Base-by-base conservation (phyloP, 2,329 filamentous ascomycete species). In the Colletotrichum magnum region DNA sequence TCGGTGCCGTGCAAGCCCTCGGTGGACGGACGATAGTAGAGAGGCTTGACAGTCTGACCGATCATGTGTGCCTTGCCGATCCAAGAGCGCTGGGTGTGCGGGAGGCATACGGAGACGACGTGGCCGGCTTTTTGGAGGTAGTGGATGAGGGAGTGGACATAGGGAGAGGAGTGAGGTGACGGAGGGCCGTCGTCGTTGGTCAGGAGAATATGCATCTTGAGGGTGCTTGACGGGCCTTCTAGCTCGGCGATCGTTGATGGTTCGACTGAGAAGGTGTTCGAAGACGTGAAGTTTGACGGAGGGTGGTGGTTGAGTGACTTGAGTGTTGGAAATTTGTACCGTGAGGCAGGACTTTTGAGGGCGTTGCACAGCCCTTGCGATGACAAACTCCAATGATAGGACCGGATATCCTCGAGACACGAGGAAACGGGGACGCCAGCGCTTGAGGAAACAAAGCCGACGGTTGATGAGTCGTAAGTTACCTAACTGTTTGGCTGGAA, bases 51-150 rank as follows among this genome's bases (percentile, higher is more conserved):
- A 10, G 93, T 93, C 79, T 95, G 92, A 65, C 95, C 95, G 75
- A 98, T 94, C 77, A 98, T 93, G 81, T 98, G 96, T 3, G 96
- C 96, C 85, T 99, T 99, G 75, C 95, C 95, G 76, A 99, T 98
- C 96, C 96, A 99, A 65, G 94, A 97, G 71, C 95, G 91, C 82
- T 99, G 96, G 6, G 91, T 92, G 79, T 98, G 90, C 2, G 96
- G 96, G 15, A 99, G 89, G 72, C 96, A 92, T 58, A 99, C 95
- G 7, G 94, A 97, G 70, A 98, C 94, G n/a, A 84, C 87, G 81
- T 98, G 95, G 7, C 94, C 94, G 39, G 92, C 90, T 65, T 85
- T 81, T 78, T 94, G 90, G 58, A 96, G 90, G 61, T 88, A 87
- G 70, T 89, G 84, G 51, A 95, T 87, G 67, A 95, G 87, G 71